Evolutionary conservation across 371 early-diverging fungal genomes (phyloP), one percentile per base, ranked within the genome.

Genomic region (Apophysomyces elegans): DNA sequence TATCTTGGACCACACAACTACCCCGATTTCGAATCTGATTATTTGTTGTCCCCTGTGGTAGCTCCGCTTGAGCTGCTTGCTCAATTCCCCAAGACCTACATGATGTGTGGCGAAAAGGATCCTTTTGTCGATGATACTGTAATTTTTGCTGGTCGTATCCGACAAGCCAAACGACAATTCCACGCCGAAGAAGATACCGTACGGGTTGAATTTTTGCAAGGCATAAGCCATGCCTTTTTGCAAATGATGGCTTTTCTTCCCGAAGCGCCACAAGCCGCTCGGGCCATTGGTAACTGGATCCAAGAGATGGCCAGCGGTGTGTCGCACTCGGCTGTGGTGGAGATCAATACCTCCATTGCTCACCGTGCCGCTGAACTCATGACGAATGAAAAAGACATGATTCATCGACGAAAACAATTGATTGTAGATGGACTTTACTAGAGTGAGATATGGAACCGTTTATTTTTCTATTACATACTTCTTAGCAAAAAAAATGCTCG

Each of bases 81-180:
- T 0, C 86, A 91, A 47, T 97, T 96, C 73, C 98, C 99, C 7
- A 89, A 90, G 16, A 91, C 92, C 0, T 96, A 91, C 70, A 86
- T 97, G 70, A 84, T 97, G 45, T 92, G 93, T 64, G 99, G 99
- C 58, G 98, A 97, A 68, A 93, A 92, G 65, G 99, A 98, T 75
- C 99, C 99, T 0, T 84, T 98, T 26, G 94, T 97, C 1, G 99
- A 98, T 74, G 99, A 98, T 73, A 93, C 97, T 1, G 91, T 97
- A 13, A 82, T 97, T 21, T 91, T 97, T 73, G 96, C 95, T 14
- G 95, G 91, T 7, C 88, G 95, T 12, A 77, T 97, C 41, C 90
- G 97, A 50, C 87, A 89, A 38, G 95, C 95, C 37, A 91, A 90
- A 69, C 69, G 62, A 38, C 38, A 67, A 57, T 37, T 78, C 59